Evolutionary conservation across 2,329 filamentous ascomycete species (phyloP).

Genomic region (Monilinia fructigena): DNA sequence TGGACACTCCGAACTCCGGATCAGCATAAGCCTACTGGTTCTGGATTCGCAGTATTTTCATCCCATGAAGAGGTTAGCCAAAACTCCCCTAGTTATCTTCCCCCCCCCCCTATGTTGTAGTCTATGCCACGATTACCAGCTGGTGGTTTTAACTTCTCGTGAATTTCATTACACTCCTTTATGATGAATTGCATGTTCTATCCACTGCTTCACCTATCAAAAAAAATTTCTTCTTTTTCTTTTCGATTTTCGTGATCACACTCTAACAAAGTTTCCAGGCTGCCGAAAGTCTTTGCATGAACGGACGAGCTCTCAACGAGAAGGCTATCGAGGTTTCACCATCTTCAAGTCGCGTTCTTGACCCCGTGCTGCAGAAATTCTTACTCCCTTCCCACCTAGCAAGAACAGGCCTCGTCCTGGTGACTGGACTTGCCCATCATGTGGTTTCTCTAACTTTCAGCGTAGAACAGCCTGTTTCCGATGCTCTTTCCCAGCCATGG

Average conservation of each 20-base stretch:
- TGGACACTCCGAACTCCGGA: slow-evolving; percentile 98
- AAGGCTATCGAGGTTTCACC: slow-evolving; percentile 99
- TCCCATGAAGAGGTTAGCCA: slow-evolving; percentile 88
- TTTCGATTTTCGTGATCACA: slow-evolving; percentile 38
- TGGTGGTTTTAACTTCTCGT: slow-evolving; percentile 33
- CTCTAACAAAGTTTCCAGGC: slow-evolving; percentile 58
- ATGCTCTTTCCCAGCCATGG: slow-evolving; percentile 96
- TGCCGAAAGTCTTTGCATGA: slow-evolving; percentile 98
- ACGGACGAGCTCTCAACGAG: slow-evolving; percentile 94
- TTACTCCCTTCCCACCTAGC: slow-evolving; percentile 95
- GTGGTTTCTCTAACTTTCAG: slow-evolving; percentile 99
- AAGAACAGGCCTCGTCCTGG: slow-evolving; percentile 97
- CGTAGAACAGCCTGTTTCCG: slow-evolving; percentile 97
- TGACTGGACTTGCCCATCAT: slow-evolving; percentile 98
- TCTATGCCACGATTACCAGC: slow-evolving; percentile 34
- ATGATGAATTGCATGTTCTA: slow-evolving; percentile 35
- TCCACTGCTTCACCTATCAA: slow-evolving; percentile 31
- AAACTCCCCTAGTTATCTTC: slow-evolving; percentile 32
- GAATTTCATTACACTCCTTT: slow-evolving; percentile 39
- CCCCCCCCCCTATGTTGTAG: slow-evolving; percentile 28
- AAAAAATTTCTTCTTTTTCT: too few species aligned
- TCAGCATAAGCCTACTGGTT: slow-evolving; percentile 98
- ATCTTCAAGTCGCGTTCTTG: slow-evolving; percentile 92
- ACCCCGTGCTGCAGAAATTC: slow-evolving; percentile 89
- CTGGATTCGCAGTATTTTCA: slow-evolving; percentile 96